These are phyloP conservation scores for Penicillium thymicola DNA, from an alignment of 2,329 filamentous ascomycete species.

Conservation along the genomic window DNA sequence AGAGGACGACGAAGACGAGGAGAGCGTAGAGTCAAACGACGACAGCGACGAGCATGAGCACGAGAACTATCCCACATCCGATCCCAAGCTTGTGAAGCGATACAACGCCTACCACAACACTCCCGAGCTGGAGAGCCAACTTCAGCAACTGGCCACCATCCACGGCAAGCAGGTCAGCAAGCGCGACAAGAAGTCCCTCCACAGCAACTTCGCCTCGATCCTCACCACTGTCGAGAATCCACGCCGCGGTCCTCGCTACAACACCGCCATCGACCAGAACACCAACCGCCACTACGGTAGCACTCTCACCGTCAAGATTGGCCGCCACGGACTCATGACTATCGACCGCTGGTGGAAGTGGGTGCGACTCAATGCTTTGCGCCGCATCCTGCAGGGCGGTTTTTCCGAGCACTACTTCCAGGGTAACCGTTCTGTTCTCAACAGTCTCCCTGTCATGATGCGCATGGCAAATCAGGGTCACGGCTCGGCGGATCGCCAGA, in stretches of 20 bases:
- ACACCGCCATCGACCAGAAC: slow-evolving; percentile 60
- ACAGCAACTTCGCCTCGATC: slow-evolving; percentile 64
- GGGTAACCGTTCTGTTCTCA: slow-evolving; percentile 58
- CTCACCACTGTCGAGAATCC: slow-evolving; percentile 65
- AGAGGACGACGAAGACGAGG: slow-evolving; percentile 58
- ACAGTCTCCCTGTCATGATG: slow-evolving; percentile 53
- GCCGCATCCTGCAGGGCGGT: slow-evolving; percentile 59
- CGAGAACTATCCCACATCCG: slow-evolving; percentile 39
- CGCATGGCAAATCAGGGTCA: slow-evolving; percentile 19
- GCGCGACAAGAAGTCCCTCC: slow-evolving; percentile 64
- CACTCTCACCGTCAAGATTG: slow-evolving; percentile 59
- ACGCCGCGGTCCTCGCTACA: slow-evolving; percentile 63
- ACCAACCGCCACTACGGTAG: slow-evolving; percentile 60
- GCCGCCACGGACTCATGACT: slow-evolving; percentile 56
- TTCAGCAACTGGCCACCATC: slow-evolving; percentile 58
- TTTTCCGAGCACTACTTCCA: slow-evolving; percentile 61
- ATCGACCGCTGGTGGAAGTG: slow-evolving; percentile 75
- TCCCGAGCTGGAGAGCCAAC: slow-evolving; percentile 57
- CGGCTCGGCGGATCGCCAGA: slow-evolving; percentile 23
- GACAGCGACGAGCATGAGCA: slow-evolving; percentile 45
- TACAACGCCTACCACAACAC: slow-evolving; percentile 67
- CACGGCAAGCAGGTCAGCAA: slow-evolving; percentile 63
- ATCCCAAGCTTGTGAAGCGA: slow-evolving; percentile 54
- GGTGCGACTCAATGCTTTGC: slow-evolving; percentile 59
- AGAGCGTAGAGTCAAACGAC: slow-evolving; percentile 36